A percentile compares a stretch with the other conserved stretches of the same genome.
These are phyloP conservation scores for Hemerocallis citrina DNA, from an alignment of 106 monocot species.

Conservation along the genomic window DNA sequence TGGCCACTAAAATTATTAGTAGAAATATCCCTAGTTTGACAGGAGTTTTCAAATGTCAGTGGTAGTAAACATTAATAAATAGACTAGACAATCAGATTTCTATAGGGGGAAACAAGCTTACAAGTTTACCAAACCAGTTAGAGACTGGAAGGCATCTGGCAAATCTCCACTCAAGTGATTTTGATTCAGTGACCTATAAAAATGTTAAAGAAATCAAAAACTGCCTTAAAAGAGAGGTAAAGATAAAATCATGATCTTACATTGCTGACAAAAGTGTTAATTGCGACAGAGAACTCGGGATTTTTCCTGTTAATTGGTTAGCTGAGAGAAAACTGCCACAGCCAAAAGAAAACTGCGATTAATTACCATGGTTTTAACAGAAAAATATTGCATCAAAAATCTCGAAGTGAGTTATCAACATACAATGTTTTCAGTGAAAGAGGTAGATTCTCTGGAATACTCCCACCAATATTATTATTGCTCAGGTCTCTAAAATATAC, in stretches of 20 bases:
- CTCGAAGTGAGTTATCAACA: constrained; percentile 9
- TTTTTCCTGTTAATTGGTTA: constrained; percentile 84
- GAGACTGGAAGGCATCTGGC: constrained; percentile 78
- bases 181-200: constrained; percentile 64
- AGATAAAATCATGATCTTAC: constrained; percentile 30
- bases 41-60: constrained; percentile 2
- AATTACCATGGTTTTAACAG: constrained; percentile 2
- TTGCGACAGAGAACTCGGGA: constrained; percentile 66
- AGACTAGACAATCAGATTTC: background rate
- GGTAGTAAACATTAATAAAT: background rate
- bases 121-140: constrained; percentile 77
- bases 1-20: constrained; percentile 71
- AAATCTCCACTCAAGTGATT: constrained; percentile 78
- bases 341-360: background rate
- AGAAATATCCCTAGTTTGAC: constrained; percentile 71
- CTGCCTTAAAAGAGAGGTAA: background rate
- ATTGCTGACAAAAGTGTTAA: constrained; percentile 62
- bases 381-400: background rate
- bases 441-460: constrained; percentile 82
- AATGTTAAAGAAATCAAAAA: background rate
- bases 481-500: constrained; percentile 69
- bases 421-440: constrained; percentile 72
- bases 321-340: constrained; percentile 85
- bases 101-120: constrained; percentile 20
- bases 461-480: constrained; percentile 95